Evolutionary conservation across 2,329 filamentous ascomycete genomes (phyloP).

Genomic region (Exophiala calicioides): DNA sequence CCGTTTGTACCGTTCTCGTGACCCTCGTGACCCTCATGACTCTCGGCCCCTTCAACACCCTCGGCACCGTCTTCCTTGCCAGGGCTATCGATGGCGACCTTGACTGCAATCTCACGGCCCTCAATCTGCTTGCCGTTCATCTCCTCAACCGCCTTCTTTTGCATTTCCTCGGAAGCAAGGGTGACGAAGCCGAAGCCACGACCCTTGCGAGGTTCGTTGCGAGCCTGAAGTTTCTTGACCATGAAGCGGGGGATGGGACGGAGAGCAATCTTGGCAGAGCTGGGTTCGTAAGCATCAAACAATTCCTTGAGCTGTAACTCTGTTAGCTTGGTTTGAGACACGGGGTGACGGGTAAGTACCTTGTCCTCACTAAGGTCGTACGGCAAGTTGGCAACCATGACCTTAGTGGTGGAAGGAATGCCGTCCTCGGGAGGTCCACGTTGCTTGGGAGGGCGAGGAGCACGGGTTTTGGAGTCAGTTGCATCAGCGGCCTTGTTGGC

Average conservation of each 20-base stretch:
- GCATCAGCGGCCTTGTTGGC: constrained; percentile 39
- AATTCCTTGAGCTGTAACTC: constrained; percentile 84
- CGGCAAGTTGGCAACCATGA: constrained; percentile 99
- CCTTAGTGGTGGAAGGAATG: constrained; percentile 98
- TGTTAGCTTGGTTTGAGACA: constrained; percentile 32
- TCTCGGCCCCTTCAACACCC: constrained; percentile 46
- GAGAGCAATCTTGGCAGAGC: constrained; percentile 96
- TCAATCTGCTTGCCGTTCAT: constrained; percentile 99
- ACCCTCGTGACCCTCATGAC: constrained; percentile 32
- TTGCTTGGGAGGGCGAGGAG: constrained; percentile 67
- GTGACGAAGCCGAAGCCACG: constrained; percentile 99
- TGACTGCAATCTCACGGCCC: constrained; percentile 98
- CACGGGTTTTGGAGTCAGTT: constrained; percentile 43
- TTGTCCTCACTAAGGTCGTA: constrained; percentile 98
- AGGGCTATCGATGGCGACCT: constrained; percentile 99
- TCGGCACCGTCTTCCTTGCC: constrained; percentile 89
- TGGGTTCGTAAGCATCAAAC: constrained; percentile 87
- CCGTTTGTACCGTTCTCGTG: constrained; percentile 29
- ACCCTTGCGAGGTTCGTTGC: constrained; percentile 96
- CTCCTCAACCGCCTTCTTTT: constrained; percentile 94
- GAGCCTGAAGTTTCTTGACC: constrained; percentile 99
- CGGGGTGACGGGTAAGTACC: constrained; percentile 55
- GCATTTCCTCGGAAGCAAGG: constrained; percentile 88
- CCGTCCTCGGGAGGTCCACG: constrained; percentile 96
- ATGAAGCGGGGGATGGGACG: constrained; percentile 99